Conservation (phyloP, 2,329 filamentous ascomycete species). For the Fusarium pininemorale region DNA sequence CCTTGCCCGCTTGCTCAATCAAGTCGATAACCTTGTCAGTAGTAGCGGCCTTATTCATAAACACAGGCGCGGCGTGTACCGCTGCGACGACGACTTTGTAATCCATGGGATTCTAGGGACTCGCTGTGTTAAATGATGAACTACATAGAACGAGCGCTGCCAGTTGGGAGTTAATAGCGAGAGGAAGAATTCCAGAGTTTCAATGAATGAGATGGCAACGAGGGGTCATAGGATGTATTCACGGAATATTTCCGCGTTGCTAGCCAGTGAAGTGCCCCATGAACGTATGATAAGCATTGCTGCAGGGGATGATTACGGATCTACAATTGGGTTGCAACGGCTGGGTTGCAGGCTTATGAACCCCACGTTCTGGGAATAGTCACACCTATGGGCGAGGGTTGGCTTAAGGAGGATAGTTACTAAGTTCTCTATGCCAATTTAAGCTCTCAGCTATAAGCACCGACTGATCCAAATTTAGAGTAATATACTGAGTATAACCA, state of each 20-base stretch:
- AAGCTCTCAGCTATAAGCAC: rapidly evolving
- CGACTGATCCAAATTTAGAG: rapidly evolving
- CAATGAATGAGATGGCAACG: neutral
- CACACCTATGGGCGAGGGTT: neutral
- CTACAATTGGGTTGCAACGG: neutral
- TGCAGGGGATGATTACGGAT: neutral
- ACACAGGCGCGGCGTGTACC: neutral
- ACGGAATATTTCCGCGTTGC: neutral
- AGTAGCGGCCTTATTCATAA: neutral
- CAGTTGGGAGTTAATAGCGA: no score
- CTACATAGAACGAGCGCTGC: no score
- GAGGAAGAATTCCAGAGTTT: neutral
- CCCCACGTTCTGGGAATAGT: neutral
- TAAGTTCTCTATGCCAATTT: no score
- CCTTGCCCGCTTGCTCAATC: neutral
- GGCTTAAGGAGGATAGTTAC: no score
- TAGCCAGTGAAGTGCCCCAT: neutral
- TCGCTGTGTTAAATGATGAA: neutral
- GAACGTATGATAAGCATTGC: neutral
- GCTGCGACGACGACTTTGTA: neutral
- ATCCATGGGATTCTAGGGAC: neutral
- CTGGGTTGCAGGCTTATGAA: neutral
- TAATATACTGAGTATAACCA: rapidly evolving
- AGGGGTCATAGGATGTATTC: neutral
- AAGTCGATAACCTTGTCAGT: neutral